phyloP scores from a whole-genome alignment of 768 basidiomycete genomes.

The Paxillus ammoniavirescens region DNA sequence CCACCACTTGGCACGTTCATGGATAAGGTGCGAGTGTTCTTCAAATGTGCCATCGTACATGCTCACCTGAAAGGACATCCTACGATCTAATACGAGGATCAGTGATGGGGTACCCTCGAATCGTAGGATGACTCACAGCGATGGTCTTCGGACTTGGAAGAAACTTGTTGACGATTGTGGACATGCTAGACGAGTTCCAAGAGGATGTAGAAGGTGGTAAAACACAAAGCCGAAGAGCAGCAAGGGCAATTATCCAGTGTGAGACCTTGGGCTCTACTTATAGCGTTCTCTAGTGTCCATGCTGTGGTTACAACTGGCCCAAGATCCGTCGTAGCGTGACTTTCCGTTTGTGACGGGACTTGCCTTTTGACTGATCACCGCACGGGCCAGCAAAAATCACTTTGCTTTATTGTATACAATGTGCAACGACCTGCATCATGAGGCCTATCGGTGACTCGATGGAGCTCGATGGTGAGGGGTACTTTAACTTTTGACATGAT shows the following conservation, averaged over 20 bases:
- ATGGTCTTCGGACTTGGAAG: conserved; percentile 65
- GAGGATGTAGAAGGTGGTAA: background rate
- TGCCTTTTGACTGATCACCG: no score
- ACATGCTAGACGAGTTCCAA: conserved; percentile 16
- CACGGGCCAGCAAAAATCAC: no score
- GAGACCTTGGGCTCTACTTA: background rate
- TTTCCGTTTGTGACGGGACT: no score
- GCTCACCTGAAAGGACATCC: conserved; percentile 94
- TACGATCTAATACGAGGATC: conserved; percentile 59
- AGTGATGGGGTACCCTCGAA: background rate
- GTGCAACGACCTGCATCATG: no score
- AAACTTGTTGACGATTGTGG: conserved; percentile 24
- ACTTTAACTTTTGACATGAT: no score
- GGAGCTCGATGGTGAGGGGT: no score
- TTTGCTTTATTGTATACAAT: no score
- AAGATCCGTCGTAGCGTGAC: no score
- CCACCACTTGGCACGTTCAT: conserved; percentile 25
- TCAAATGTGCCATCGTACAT: background rate
- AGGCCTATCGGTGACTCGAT: no score
- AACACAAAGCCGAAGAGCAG: background rate
- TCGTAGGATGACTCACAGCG: conserved; percentile 57
- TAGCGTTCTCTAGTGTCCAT: background rate
- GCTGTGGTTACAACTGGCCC: no score
- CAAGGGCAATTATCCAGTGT: background rate
- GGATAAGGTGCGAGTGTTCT: conserved; percentile 1